Percentiles rank a stretch among this genome's conserved stretches.
phyloP scores from a whole-genome alignment of 805 yeast genomes.

The Candida dajiaensis region DNA sequence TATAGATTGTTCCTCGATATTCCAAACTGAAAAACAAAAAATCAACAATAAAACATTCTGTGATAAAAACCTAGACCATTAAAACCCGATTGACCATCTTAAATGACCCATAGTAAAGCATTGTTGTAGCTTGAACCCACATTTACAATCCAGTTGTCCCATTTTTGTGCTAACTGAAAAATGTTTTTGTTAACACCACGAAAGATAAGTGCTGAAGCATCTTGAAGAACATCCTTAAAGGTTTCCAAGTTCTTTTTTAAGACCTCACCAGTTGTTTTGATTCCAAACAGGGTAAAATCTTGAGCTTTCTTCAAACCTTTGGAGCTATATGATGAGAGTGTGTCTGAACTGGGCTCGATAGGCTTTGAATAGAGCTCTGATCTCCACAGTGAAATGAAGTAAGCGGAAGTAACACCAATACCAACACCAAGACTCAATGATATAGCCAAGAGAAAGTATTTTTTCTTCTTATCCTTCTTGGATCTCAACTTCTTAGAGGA shows the following conservation, averaged over 20 bases:
- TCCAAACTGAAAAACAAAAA: no score
- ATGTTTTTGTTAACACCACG: slow-evolving; percentile 4
- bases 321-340: neutral
- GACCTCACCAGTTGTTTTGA: neutral
- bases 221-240: slow-evolving; percentile 6
- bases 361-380: neutral
- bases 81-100: neutral
- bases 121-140: slow-evolving; percentile 5
- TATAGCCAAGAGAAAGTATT: slow-evolving; percentile 11
- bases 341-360: neutral
- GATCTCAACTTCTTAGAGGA: slow-evolving; percentile 14
- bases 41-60: no score
- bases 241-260: neutral
- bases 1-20: no score
- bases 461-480: slow-evolving; percentile 4
- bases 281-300: neutral
- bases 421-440: slow-evolving; percentile 22
- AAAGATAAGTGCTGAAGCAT: slow-evolving; percentile 9
- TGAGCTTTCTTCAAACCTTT: neutral
- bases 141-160: slow-evolving; percentile 8
- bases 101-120: slow-evolving; percentile 12
- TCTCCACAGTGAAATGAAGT: slow-evolving; percentile 1
- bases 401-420: slow-evolving; percentile 20
- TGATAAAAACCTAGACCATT: neutral
- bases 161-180: neutral